Conservation (phyloP, 176 grass and related monocot species). For the Oryza meyeriana region DNA sequence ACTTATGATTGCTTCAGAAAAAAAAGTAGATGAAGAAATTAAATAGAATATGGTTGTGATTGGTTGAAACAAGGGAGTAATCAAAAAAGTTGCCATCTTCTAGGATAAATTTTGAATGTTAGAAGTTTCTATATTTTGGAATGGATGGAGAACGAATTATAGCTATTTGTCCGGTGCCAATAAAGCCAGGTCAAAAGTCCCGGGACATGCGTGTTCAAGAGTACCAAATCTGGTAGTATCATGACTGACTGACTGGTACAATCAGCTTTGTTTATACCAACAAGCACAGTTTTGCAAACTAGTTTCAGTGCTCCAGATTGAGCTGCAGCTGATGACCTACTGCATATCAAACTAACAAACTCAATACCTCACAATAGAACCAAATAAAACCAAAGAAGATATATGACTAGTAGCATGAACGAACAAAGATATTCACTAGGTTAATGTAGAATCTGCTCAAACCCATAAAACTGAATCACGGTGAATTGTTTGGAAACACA, state of each 20-base stretch:
- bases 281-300: neutral
- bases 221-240: neutral
- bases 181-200: neutral
- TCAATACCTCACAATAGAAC: neutral
- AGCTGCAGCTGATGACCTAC: neutral
- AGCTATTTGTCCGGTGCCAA: neutral
- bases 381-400: neutral
- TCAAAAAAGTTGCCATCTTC: too few species aligned
- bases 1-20: too few species aligned
- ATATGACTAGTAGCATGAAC: neutral
- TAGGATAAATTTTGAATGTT: too few species aligned
- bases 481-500: neutral
- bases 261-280: neutral
- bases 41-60: too few species aligned
- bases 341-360: neutral
- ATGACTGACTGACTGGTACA: neutral
- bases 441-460: neutral
- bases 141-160: too few species aligned
- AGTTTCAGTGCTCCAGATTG: neutral
- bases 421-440: too few species aligned
- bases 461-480: neutral
- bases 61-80: too few species aligned
- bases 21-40: too few species aligned
- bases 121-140: too few species aligned
- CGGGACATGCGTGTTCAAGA: neutral